Evolutionary conservation across 2,329 filamentous ascomycete genomes (phyloP).

Genomic region (Aspergillus neoniger): DNA sequence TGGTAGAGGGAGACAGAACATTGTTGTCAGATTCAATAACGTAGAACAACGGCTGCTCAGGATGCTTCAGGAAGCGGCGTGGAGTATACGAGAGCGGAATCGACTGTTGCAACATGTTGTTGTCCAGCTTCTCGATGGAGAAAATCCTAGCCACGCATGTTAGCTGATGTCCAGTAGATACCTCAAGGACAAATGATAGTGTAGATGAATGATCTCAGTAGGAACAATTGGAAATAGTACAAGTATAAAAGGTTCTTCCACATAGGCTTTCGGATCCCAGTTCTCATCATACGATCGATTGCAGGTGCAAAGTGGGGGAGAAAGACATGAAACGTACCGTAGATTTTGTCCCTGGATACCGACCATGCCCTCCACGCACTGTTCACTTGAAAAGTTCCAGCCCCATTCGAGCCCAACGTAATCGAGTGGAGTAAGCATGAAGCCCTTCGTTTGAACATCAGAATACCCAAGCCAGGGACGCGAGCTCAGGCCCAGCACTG

Average conservation of each 20-base stretch:
- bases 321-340: slow-evolving; percentile 60
- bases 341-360: slow-evolving; percentile 87
- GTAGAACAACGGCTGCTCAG: slow-evolving; percentile 86
- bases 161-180: slow-evolving; percentile 3
- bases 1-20: slow-evolving; percentile 77
- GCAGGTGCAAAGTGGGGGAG: slow-evolving; percentile 19
- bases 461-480: slow-evolving; percentile 96
- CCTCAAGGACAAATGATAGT: not conserved
- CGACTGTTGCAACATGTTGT: slow-evolving; percentile 82
- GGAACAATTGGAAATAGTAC: slow-evolving; percentile 82
- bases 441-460: slow-evolving; percentile 80
- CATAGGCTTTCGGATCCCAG: slow-evolving; percentile 41
- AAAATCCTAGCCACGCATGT: slow-evolving; percentile 66
- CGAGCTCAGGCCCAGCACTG: slow-evolving; percentile 86
- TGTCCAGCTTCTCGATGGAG: slow-evolving; percentile 80
- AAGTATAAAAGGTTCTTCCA: slow-evolving; percentile 50
- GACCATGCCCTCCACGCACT: slow-evolving; percentile 91
- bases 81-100: slow-evolving; percentile 89
- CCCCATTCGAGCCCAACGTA: slow-evolving; percentile 88
- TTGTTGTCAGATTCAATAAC: slow-evolving; percentile 94
- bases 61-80: slow-evolving; percentile 81
- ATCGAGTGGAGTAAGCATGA: slow-evolving; percentile 88
- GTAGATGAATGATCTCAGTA: slow-evolving; percentile 65
- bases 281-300: slow-evolving; percentile 53
- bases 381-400: slow-evolving; percentile 95